Evolutionary conservation across 805 yeast genomes (phyloP), one percentile per base, ranked within the genome.

Genomic region (Nakazawaea ambrosiae): DNA sequence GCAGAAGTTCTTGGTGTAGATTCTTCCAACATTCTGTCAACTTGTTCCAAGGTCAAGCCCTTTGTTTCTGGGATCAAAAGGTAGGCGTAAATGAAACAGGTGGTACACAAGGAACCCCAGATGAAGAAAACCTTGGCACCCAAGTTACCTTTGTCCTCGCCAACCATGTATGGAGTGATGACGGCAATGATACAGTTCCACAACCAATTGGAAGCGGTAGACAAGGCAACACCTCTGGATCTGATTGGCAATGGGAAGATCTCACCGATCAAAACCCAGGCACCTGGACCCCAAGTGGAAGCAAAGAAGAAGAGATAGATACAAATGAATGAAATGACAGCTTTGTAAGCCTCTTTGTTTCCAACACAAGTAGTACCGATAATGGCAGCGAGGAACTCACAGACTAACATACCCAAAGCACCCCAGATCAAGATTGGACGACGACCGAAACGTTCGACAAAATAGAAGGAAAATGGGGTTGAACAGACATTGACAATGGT

Each of bases 41-140:
- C 85, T 61, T 85, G 88, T 63, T 85, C 95, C 56, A 86, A 70
- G 31, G 84, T 71, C 51, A 84, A 70, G 42, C 94, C 94, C 64
- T 75, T 78, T 39, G 95, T 86, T 61, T 83, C 90, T 50, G 78
- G 77, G 43, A 86, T 76, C 48, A 70, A 70, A 68, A 84, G 77
- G 68, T 70, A 76, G 37, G 83, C 83, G 57, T 81, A 86, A 60
- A 81, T 65, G 54, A 79, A 59, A 39, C 75, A 67, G 50, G 49
- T 37, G 3, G 44, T 36, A 49, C 64, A 59, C 34, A 58, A 46
- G 9, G 58, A 43, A 60, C 88, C 89, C 85, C 88, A 82, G 34
- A 82, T 73, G 58, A 78, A 82, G 63, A 79, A 80, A 30, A 79
- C 81, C 47, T 72, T 75, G 37, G 75, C 69, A 11, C 80, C 79